Conservation (phyloP, 352 stramenopile genomes). For the Lagenidium sp. region DNA sequence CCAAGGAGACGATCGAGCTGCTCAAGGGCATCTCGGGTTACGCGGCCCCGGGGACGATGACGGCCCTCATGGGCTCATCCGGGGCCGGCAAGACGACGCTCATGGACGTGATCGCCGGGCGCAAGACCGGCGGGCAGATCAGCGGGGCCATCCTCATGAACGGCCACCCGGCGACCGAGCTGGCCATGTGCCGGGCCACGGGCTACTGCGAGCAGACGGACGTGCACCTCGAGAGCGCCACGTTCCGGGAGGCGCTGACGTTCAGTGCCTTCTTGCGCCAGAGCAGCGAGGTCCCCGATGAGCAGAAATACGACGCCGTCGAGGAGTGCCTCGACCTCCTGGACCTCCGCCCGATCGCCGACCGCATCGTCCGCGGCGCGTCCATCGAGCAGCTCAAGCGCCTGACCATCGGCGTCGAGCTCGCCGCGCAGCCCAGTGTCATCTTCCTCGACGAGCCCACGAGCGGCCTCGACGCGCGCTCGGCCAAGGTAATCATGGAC, state of each 20-base stretch:
- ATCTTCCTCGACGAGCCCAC: constrained; percentile 70
- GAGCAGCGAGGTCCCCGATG: constrained; percentile 11
- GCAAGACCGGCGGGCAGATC: constrained; percentile 81
- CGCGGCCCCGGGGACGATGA: constrained; percentile 20
- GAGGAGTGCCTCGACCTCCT: constrained; percentile 15
- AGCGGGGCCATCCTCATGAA: constrained; percentile 83
- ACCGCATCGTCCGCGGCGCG: constrained; percentile 11
- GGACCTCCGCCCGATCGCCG: constrained; percentile 10
- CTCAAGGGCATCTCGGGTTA: constrained; percentile 18
- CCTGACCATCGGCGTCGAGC: constrained; percentile 26
- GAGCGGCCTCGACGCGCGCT: constrained; percentile 66
- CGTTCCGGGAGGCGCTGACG: constrained; percentile 80
- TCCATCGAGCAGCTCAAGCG: constrained; percentile 26
- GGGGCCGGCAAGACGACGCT: constrained; percentile 66
- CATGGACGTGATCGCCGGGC: constrained; percentile 37
- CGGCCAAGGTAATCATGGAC: constrained; percentile 64
- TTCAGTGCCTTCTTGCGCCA: constrained; percentile 77
- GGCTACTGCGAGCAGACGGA: constrained; percentile 87
- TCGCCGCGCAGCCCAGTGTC: constrained; percentile 66
- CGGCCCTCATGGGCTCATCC: constrained; percentile 27
- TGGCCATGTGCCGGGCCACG: constrained; percentile 22
- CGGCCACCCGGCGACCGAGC: constrained; percentile 55
- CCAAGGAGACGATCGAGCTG: constrained; percentile 23
- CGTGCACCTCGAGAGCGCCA: constrained; percentile 69
- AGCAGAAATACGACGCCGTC: constrained; percentile 13